phyloP scores from a whole-genome alignment of 164 flowering plant species.

The Akebia trifoliata region DNA sequence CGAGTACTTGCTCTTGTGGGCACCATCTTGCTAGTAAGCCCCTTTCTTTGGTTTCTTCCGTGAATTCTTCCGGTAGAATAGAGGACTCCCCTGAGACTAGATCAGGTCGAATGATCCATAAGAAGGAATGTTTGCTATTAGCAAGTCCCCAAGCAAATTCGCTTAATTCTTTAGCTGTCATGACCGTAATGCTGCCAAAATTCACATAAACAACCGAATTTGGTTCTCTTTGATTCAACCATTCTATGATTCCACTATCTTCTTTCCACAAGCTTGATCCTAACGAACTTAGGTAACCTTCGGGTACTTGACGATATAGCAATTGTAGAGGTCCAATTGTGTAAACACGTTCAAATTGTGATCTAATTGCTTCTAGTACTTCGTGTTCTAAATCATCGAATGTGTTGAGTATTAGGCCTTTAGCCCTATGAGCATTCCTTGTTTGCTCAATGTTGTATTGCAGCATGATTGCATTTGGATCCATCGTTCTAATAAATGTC shows the following conservation, averaged over 20 bases:
- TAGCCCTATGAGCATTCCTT: slow-evolving; percentile 12
- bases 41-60: slow-evolving; percentile 23
- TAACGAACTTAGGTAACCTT: slow-evolving; percentile 11
- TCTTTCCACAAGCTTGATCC: slow-evolving; percentile 46
- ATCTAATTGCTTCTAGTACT: slow-evolving; percentile 24
- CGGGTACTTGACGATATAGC: slow-evolving; percentile 8
- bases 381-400: slow-evolving; percentile 35
- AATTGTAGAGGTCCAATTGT: slow-evolving; percentile 39
- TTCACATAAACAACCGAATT: slow-evolving; percentile 44
- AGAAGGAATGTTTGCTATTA: slow-evolving; percentile 31
- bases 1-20: slow-evolving; percentile 32
- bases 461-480: slow-evolving; percentile 26
- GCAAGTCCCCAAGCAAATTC: slow-evolving; percentile 59
- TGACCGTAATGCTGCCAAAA: slow-evolving; percentile 39
- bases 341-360: slow-evolving; percentile 15
- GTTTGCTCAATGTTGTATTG: slow-evolving; percentile 13
- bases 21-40: slow-evolving; percentile 41
- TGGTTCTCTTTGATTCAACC: slow-evolving; percentile 37
- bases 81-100: slow-evolving; percentile 30
- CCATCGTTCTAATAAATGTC: slow-evolving; percentile 26
- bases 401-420: slow-evolving; percentile 34
- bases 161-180: slow-evolving; percentile 30
- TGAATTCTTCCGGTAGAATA: slow-evolving; percentile 25
- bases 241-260: slow-evolving; percentile 29
- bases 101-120: slow-evolving; percentile 52